phyloP scores from a whole-genome alignment of 345 rosid species.

The Gossypium sturtianum region DNA sequence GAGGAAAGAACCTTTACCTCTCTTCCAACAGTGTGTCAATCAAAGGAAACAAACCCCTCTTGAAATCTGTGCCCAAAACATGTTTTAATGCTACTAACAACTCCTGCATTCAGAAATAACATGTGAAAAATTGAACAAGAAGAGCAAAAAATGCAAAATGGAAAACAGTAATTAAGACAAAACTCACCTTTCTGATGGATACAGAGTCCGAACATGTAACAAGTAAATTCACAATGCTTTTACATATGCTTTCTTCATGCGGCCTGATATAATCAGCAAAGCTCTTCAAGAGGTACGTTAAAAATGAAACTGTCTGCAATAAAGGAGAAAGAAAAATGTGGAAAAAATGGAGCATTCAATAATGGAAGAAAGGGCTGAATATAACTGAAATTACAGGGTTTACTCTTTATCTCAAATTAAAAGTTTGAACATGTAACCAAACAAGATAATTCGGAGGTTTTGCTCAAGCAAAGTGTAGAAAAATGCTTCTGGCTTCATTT shows the following conservation, averaged over 20 bases:
- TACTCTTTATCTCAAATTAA: not conserved
- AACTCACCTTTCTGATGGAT: slow-evolving; percentile 77
- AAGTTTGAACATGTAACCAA: not conserved
- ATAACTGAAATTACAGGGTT: not conserved
- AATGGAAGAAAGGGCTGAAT: not conserved
- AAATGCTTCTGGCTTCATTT: not conserved
- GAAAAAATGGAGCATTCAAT: not conserved
- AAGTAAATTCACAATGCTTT: slow-evolving; percentile 95
- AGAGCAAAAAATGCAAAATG: not conserved
- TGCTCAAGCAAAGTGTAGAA: not conserved
- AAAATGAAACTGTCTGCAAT: slow-evolving; percentile 93
- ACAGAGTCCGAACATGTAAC: slow-evolving; percentile 98
- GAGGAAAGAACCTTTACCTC: slow-evolving; percentile 41
- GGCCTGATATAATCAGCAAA: slow-evolving; percentile 92
- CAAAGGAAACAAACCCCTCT: slow-evolving; percentile 95
- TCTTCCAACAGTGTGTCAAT: slow-evolving; percentile 93
- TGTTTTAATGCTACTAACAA: slow-evolving; percentile 91
- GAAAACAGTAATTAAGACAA: slow-evolving; percentile 4
- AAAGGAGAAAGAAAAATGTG: slow-evolving; percentile 17
- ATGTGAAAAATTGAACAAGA: slow-evolving; percentile 12
- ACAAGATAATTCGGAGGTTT: not conserved
- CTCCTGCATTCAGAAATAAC: slow-evolving; percentile 56
- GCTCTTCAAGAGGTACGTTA: slow-evolving; percentile 91
- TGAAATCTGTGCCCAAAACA: slow-evolving; percentile 96
- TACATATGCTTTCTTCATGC: slow-evolving; percentile 94